Conservation (phyloP, 345 rosid genomes). For the Conringia planisiliqua region DNA sequence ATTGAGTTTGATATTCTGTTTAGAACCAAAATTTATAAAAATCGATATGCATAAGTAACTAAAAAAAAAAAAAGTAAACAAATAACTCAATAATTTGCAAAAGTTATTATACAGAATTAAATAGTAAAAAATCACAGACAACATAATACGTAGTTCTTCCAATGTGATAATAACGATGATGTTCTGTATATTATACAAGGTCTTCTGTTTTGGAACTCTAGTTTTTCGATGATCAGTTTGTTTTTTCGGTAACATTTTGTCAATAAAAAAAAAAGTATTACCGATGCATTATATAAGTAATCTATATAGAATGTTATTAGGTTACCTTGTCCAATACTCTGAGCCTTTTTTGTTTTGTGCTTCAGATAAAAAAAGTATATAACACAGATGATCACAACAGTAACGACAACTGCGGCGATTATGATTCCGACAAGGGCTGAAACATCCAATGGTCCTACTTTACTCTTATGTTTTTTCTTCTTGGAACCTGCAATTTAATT, state of each 20-base stretch:
- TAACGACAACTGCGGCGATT: neutral
- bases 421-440: neutral
- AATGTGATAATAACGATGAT: neutral
- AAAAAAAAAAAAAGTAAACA: neutral
- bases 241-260: neutral
- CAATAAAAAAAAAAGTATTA: neutral
- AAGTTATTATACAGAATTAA: neutral
- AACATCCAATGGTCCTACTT: neutral
- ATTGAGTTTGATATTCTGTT: neutral
- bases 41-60: neutral
- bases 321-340: slow-evolving; percentile 1
- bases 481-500: slow-evolving; percentile 1
- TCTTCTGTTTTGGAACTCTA: slow-evolving; percentile 6
- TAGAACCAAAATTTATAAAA: neutral
- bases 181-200: neutral
- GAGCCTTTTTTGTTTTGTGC: slow-evolving; percentile 3
- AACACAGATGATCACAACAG: slow-evolving; percentile 2
- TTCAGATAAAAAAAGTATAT: neutral
- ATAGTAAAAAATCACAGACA: neutral
- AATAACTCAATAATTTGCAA: neutral
- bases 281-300: neutral
- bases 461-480: neutral
- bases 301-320: neutral
- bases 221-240: neutral
- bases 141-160: neutral